phyloP scores from a whole-genome alignment of 306 rosid genomes.

The Fragaria ananassa region DNA sequence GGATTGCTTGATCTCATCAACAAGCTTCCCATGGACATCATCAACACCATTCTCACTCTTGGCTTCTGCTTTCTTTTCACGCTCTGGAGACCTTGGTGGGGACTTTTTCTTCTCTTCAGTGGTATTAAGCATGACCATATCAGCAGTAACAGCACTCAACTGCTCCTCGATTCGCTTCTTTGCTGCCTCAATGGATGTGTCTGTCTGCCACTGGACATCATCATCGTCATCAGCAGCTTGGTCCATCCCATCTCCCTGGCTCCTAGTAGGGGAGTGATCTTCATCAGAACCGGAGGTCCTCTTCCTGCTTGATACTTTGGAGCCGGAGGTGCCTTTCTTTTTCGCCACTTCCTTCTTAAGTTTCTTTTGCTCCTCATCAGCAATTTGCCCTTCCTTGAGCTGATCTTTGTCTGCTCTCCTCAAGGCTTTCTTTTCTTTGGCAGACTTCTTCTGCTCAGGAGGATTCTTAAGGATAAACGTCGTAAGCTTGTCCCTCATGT shows the following conservation, averaged over 20 bases:
- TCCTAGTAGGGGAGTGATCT: conserved; percentile 55
- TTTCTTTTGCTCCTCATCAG: conserved; percentile 67
- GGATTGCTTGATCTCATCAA: conserved; percentile 39
- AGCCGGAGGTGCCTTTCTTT: conserved; percentile 56
- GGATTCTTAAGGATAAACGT: conserved; percentile 76
- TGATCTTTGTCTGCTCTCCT: conserved; percentile 85
- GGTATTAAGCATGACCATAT: conserved; percentile 75
- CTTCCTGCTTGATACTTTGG: conserved; percentile 47
- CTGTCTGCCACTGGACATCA: conserved; percentile 70
- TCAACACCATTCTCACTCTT: conserved; percentile 34
- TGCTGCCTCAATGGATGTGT: conserved; percentile 70
- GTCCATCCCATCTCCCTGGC: conserved; percentile 49
- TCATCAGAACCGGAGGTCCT: conserved; percentile 60
- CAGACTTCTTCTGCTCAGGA: conserved; percentile 63
- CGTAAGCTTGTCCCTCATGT: conserved; percentile 80
- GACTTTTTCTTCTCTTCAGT: conserved; percentile 44
- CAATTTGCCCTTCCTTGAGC: conserved; percentile 71
- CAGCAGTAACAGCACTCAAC: conserved; percentile 66
- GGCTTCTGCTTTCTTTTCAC: conserved; percentile 10
- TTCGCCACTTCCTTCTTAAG: conserved; percentile 52
- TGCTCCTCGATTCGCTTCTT: conserved; percentile 71
- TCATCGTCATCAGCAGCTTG: conserved; percentile 31
- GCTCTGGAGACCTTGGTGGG: conserved; percentile 37
- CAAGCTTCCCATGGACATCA: conserved; percentile 22
- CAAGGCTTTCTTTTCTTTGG: conserved; percentile 77